Conservation (phyloP, 768 basidiomycete species). For the Crepidotus variabilis region DNA sequence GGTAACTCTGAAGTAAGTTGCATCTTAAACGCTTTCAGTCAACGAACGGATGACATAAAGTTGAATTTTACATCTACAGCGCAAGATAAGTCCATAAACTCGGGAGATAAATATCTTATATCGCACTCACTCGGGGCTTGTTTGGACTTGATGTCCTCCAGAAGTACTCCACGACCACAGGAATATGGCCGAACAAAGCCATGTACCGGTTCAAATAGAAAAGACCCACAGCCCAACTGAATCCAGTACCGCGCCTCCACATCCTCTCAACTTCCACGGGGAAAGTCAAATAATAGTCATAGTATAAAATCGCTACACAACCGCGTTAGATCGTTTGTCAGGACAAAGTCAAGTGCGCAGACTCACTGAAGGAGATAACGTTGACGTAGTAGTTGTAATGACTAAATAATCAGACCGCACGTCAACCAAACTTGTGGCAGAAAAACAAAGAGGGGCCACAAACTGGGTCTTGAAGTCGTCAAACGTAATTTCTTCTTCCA, state of each 20-base stretch:
- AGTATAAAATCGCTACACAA: constrained; percentile 32
- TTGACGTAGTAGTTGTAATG: constrained; percentile 18
- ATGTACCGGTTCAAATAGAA: constrained; percentile 42
- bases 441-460: not conserved
- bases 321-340: not conserved
- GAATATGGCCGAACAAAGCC: constrained; percentile 33
- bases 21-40: constrained; percentile 23
- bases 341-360: not conserved
- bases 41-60: not conserved
- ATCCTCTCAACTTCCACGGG: constrained; percentile 36
- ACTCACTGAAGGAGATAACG: constrained; percentile 24
- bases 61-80: not conserved
- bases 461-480: not conserved
- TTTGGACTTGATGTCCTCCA: constrained; percentile 22
- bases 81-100: not conserved
- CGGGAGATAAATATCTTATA: not conserved
- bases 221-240: constrained; percentile 28
- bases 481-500: not conserved
- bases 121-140: constrained; percentile 23
- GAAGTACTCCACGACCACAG: constrained; percentile 31
- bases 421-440: not conserved
- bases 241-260: constrained; percentile 37
- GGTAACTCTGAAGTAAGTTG: constrained; percentile 25
- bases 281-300: constrained; percentile 46
- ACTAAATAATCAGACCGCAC: constrained; percentile 7